phyloP scores from a whole-genome alignment of 495 filamentous ascomycete species.

The Aspergillus bridgeri region DNA sequence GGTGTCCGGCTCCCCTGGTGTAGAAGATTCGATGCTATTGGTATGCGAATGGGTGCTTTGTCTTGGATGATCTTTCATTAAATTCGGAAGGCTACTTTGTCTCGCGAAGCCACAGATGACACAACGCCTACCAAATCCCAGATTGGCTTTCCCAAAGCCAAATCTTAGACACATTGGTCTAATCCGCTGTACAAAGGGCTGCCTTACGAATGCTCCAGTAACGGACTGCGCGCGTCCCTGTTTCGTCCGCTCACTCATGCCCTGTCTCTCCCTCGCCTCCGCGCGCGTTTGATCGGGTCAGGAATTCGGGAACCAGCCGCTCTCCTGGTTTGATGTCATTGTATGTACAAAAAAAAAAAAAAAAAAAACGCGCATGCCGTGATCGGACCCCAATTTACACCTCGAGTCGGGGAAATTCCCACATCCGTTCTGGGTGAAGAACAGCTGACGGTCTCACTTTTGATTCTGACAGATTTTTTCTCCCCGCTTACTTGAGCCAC shows the following conservation, averaged over 20 bases:
- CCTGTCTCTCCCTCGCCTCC: neutral
- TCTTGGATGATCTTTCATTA: neutral
- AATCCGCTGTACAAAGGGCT: neutral
- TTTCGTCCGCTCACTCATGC: neutral
- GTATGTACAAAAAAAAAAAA: slow-evolving; percentile 12
- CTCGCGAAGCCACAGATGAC: neutral
- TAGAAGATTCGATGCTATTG: slow-evolving; percentile 1
- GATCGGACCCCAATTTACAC: slow-evolving; percentile 7
- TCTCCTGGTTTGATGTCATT: neutral
- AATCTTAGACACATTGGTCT: neutral
- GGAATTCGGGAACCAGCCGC: slow-evolving; percentile 11
- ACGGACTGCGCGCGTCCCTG: neutral
- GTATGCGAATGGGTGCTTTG: neutral
- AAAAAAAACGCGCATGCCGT: slow-evolving; percentile 1
- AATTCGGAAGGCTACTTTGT: neutral
- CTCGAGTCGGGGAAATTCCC: neutral
- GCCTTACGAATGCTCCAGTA: neutral
- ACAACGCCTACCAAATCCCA: neutral
- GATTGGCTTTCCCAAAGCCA: neutral
- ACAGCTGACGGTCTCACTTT: neutral
- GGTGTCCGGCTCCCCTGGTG: neutral
- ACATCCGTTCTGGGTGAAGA: slow-evolving; percentile 5
- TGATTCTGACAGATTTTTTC: neutral
- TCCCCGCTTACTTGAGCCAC: slow-evolving; percentile 23
- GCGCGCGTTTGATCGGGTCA: slow-evolving; percentile 10